These are phyloP conservation scores for Pseudocercospora cruenta DNA, from an alignment of 2,329 filamentous ascomycete species.

Conservation along the genomic window DNA sequence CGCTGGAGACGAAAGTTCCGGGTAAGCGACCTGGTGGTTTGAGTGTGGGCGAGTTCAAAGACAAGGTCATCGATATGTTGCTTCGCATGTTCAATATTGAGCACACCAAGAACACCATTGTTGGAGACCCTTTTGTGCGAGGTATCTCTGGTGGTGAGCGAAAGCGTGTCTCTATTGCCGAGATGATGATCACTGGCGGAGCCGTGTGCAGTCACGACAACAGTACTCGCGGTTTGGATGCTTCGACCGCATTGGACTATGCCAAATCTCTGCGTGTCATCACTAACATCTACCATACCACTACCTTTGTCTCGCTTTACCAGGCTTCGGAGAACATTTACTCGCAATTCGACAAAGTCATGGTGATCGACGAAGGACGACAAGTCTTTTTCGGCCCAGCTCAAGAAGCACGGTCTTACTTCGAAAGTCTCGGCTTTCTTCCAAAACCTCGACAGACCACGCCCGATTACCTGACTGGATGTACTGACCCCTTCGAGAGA, in stretches of 20 bases:
- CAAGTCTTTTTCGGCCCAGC: slow-evolving; percentile 77
- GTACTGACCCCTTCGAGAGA: slow-evolving; percentile 82
- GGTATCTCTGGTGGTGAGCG: slow-evolving; percentile 64
- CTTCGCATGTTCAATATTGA: slow-evolving; percentile 94
- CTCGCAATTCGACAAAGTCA: slow-evolving; percentile 82
- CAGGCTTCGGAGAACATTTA: slow-evolving; percentile 80
- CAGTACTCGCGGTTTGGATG: slow-evolving; percentile 53
- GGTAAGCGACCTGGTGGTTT: slow-evolving; percentile 60
- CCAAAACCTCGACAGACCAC: slow-evolving; percentile 77
- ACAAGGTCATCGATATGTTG: slow-evolving; percentile 71
- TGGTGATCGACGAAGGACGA: slow-evolving; percentile 75
- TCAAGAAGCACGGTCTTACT: slow-evolving; percentile 70
- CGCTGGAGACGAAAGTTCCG: slow-evolving; percentile 81
- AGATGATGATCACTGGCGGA: slow-evolving; percentile 52
- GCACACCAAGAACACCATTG: slow-evolving; percentile 81
- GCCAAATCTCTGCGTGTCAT: slow-evolving; percentile 57
- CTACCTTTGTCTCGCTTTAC: slow-evolving; percentile 84
- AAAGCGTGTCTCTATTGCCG: slow-evolving; percentile 54
- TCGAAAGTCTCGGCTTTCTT: slow-evolving; percentile 75
- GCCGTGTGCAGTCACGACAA: slow-evolving; percentile 50
- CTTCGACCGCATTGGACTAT: slow-evolving; percentile 54
- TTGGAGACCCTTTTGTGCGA: slow-evolving; percentile 79
- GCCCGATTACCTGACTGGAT: slow-evolving; percentile 79
- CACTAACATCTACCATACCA: slow-evolving; percentile 81
- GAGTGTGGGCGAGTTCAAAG: slow-evolving; percentile 66